These are phyloP conservation scores for Euphrasia confusa DNA, from an alignment of 257 asterid species.

Conservation along the genomic window DNA sequence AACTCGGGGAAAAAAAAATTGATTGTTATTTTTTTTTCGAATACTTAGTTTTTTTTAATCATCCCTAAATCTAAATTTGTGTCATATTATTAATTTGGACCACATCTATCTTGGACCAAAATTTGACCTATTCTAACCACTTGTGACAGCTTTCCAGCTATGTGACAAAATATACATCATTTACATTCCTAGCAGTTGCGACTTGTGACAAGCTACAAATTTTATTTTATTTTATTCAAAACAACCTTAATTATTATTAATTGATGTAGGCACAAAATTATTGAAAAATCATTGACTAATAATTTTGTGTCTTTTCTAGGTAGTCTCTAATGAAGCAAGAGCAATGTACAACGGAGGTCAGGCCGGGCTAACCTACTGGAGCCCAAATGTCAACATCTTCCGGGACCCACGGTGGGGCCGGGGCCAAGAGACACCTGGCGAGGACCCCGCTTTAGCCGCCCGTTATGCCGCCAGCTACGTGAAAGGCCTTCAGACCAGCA, in stretches of 20 bases:
- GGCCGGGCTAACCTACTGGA: constrained; percentile 83
- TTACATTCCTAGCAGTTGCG: background rate
- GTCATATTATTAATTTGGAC: background rate
- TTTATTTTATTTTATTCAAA: background rate
- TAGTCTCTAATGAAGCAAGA: constrained; percentile 82
- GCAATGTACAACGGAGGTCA: constrained; percentile 89
- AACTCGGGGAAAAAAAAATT: too few relatives aligned
- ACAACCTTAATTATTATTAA: background rate
- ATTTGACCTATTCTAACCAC: background rate
- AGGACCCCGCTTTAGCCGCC: constrained; percentile 64
- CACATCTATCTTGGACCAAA: background rate
- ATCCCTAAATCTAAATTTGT: background rate
- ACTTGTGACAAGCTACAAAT: background rate
- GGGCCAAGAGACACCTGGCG: constrained; percentile 91
- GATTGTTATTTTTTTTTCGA: too few relatives aligned
- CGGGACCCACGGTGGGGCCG: constrained; percentile 94
- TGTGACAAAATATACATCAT: background rate
- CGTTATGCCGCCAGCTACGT: constrained; percentile 66
- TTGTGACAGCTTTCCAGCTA: background rate
- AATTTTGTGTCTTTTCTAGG: constrained; percentile 30
- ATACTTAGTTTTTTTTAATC: too few relatives aligned
- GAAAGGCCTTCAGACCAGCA: constrained; percentile 60
- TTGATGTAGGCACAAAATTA: background rate
- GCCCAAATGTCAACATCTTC: constrained; percentile 86
- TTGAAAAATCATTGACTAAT: background rate